Conservation (phyloP, 768 basidiomycete species). For the Austroboletus festivus region DNA sequence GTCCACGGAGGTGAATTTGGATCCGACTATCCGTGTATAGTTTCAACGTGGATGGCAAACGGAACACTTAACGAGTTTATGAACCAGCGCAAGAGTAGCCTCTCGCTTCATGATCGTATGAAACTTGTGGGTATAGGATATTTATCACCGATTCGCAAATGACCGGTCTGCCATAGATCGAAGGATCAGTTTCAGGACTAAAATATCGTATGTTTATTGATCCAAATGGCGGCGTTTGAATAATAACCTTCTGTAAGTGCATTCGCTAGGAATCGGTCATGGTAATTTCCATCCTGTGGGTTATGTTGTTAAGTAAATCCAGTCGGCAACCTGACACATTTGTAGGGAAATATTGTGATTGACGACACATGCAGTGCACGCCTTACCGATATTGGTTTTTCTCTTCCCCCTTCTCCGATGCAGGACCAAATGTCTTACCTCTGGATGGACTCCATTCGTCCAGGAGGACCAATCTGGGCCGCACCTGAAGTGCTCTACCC, state of each 20-base stretch:
- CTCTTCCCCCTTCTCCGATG: no score
- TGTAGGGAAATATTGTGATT: constrained; percentile 3
- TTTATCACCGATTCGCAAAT: not conserved
- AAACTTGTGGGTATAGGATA: not conserved
- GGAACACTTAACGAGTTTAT: not conserved
- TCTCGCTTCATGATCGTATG: not conserved
- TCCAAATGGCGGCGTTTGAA: not conserved
- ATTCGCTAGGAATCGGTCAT: not conserved
- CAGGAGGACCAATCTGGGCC: not conserved
- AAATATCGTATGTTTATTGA: not conserved
- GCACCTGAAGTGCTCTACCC: constrained; percentile 5
- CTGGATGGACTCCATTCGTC: not conserved
- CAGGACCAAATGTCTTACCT: not conserved
- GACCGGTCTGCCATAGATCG: not conserved
- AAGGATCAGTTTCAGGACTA: constrained; percentile 1
- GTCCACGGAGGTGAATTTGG: not conserved
- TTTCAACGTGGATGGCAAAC: constrained; percentile 8
- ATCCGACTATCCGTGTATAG: constrained; percentile 6
- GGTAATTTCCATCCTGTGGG: no score
- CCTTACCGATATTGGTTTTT: constrained; percentile 5
- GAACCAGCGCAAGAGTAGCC: not conserved
- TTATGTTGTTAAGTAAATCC: no score
- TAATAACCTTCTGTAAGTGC: no score
- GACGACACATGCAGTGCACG: not conserved
- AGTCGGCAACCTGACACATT: not conserved